These are phyloP conservation scores for Rhodocollybia butyracea DNA, from an alignment of 768 basidiomycete genomes.

Conservation along the genomic window DNA sequence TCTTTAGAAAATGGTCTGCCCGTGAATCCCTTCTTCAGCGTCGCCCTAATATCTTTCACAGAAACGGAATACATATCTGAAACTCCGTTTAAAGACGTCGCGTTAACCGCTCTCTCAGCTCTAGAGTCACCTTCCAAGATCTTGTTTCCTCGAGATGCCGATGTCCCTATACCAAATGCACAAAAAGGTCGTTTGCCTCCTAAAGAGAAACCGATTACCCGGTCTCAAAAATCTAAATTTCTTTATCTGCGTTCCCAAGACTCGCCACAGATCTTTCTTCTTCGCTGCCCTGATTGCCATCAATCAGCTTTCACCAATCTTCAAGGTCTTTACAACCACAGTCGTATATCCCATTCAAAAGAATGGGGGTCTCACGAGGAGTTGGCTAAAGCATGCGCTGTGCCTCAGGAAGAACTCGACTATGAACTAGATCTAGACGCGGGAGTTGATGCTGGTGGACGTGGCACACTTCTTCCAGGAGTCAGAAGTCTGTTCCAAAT, in stretches of 20 bases:
- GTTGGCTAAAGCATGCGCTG: conserved; percentile 48
- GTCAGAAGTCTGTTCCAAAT: conserved; percentile 46
- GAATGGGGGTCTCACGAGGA: conserved; percentile 58
- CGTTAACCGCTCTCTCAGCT: conserved; percentile 36
- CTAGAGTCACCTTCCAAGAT: conserved; percentile 38
- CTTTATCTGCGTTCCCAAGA: conserved; percentile 26
- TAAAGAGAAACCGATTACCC: conserved; percentile 20
- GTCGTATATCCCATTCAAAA: conserved; percentile 43
- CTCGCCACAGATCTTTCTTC: conserved; percentile 19
- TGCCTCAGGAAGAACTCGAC: conserved; percentile 13
- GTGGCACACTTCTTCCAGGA: conserved; percentile 41
- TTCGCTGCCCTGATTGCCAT: conserved; percentile 44
- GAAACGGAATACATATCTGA: conserved; percentile 24
- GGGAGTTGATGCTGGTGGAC: conserved; percentile 43
- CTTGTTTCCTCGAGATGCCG: conserved; percentile 31
- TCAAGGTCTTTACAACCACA: conserved; percentile 55
- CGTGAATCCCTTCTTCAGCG: conserved; percentile 10
- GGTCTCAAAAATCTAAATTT: conserved; percentile 33
- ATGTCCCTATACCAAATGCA: conserved; percentile 17
- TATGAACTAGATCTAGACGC: conserved; percentile 31
- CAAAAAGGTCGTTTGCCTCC: conserved; percentile 25
- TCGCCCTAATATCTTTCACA: conserved; percentile 5
- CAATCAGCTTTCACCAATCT: conserved; percentile 45
- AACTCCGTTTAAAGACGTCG: conserved; percentile 30
- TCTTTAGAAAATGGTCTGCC: conserved; percentile 29